Conservation (phyloP, 495 filamentous ascomycete species). For the Peziza echinospora region DNA sequence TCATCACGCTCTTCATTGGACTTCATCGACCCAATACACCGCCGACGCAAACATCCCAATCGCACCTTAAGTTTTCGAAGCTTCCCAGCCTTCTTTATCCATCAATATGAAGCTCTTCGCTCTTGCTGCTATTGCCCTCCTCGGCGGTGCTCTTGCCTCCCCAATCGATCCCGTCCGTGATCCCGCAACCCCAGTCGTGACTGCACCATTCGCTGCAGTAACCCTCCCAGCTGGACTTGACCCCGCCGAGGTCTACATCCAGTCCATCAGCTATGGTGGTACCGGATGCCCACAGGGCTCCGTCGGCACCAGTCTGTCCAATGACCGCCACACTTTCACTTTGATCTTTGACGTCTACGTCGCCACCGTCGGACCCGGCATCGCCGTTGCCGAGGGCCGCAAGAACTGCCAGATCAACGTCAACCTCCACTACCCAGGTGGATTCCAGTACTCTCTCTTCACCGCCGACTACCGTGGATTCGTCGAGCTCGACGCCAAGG, state of each 20-base stretch:
- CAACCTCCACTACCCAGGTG: conserved; percentile 34
- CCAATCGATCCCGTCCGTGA: too few species aligned
- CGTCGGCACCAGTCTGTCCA: conserved; percentile 1
- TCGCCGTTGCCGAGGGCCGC: conserved; percentile 13
- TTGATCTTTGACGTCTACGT: conserved; percentile 20
- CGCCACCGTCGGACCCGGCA: conserved; percentile 19
- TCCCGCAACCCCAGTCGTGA: too few species aligned
- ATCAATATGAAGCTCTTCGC: too few species aligned
- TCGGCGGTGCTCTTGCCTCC: too few species aligned
- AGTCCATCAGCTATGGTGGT: conserved; percentile 10
- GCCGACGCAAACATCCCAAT: too few species aligned
- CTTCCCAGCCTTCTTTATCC: too few species aligned
- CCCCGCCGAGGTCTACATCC: conserved; percentile 7
- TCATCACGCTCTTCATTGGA: too few species aligned
- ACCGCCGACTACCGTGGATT: conserved; percentile 36
- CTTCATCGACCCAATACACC: too few species aligned
- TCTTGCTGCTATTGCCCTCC: too few species aligned
- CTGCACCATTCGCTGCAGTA: background rate
- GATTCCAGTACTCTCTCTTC: conserved; percentile 36
- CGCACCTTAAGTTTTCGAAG: too few species aligned
- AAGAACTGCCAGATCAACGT: conserved; percentile 42
- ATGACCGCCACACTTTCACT: conserved; percentile 14
- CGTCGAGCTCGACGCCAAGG: conserved; percentile 29
- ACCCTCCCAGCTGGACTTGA: background rate
- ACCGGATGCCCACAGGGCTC: conserved; percentile 9